Base-by-base conservation (phyloP, 1,284 basidiomycete species). In the Schizopora paradoxa region DNA sequence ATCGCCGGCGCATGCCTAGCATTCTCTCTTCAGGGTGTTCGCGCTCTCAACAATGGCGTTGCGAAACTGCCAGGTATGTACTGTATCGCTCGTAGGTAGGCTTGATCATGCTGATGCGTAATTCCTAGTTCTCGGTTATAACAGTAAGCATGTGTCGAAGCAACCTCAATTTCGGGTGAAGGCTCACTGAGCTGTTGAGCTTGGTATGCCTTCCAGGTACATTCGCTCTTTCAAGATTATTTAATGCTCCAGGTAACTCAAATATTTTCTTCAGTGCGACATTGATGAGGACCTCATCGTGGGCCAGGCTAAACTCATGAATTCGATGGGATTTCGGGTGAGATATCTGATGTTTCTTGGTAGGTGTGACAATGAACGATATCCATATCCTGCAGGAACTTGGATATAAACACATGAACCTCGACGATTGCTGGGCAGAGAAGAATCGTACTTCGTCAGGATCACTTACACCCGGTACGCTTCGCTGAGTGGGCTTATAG, bases 401-500 rank as follows among this genome's bases (percentile, higher is more conserved):
- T 25, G 78, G 77, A 2, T 79, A 79, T 54, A 61, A 67, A 38
- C 65, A 73, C 51, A 60, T 79, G 41, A 79, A 76, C 51, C 56
- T 80, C 33, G 78, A 80, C 48, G 77, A 79, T 47, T 80, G 77
- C 53, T 80, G 76, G 54, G 68, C 76, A 3, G 71, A 76, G 56
- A 76, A 71, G 45, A 58, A 73, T 33, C 65, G 77, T 29, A 73
- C 56, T 45, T 51, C 61, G 5, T 52, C 55, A 11, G 78, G 77
- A 6, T 62, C 72, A 49, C 69, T 79, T 26, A 62, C 77, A 36
- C 74, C 70, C 34, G 60, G 66, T 66, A 39, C 13, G 55, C 51
- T 10, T 26, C 7, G 10, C 4, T 23, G 36, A 23, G n/a, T 65
- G 23, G 11, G 61, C 55, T 10, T 41, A 7, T 33, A 43, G 22